A percentile compares a stretch with the other conserved stretches of the same genome.
Evolutionary conservation across 2,329 filamentous ascomycete genomes (phyloP).

Genomic region (Coniochaeta sp.): DNA sequence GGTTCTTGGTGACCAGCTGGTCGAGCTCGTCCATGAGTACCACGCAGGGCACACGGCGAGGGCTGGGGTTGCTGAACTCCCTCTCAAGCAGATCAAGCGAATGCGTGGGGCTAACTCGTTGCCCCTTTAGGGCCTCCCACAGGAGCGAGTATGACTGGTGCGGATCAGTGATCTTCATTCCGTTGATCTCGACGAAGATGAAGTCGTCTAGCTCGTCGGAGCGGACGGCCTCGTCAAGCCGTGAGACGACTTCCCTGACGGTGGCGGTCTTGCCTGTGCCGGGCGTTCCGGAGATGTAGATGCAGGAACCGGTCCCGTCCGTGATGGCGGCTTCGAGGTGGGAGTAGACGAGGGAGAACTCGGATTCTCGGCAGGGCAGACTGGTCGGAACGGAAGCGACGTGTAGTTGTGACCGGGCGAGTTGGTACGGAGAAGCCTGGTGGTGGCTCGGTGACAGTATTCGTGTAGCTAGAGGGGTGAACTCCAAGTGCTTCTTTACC

Average conservation of each 20-base stretch:
- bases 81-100: constrained; percentile 84
- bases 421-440: constrained; percentile 80
- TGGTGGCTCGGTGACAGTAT: constrained; percentile 69
- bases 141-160: constrained; percentile 92
- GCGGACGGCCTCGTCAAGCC: constrained; percentile 79
- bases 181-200: constrained; percentile 98
- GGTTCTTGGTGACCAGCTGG: constrained; percentile 94
- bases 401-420: constrained; percentile 82
- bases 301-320: constrained; percentile 89
- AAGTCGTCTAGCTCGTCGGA: constrained; percentile 95
- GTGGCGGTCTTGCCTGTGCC: constrained; percentile 97
- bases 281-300: constrained; percentile 98
- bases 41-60: constrained; percentile 86
- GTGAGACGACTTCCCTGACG: constrained; percentile 86
- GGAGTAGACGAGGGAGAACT: constrained; percentile 87
- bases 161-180: constrained; percentile 98
- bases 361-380: constrained; percentile 83
- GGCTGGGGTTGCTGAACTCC: constrained; percentile 88
- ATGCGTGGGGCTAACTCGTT: constrained; percentile 86
- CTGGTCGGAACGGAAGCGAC: constrained; percentile 88
- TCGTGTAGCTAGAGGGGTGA: constrained; percentile 89
- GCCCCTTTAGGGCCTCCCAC: constrained; percentile 92
- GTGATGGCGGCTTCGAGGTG: constrained; percentile 92
- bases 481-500: constrained; percentile 84
- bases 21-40: constrained; percentile 98